Conservation (phyloP, 2,329 filamentous ascomycete genomes). For the Hypoxylon sp. region DNA sequence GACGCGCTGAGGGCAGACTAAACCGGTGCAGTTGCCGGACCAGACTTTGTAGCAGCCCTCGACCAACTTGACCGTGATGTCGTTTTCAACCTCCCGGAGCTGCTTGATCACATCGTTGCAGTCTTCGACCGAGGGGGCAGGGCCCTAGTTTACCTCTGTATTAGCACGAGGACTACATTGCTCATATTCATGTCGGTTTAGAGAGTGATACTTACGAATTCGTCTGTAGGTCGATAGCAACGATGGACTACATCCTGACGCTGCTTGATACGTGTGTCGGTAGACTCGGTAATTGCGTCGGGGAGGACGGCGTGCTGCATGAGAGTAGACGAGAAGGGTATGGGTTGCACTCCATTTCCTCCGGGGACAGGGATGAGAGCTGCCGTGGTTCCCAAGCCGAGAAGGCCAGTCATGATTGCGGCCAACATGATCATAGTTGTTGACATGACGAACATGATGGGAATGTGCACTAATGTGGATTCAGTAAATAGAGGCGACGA, state of each 20-base stretch:
- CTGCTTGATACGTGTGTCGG: constrained; percentile 14
- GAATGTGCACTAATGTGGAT: constrained; percentile 4
- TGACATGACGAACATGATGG: constrained; percentile 33
- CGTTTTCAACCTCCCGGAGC: constrained; percentile 40
- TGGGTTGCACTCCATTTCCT: constrained; percentile 1
- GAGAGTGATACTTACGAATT: constrained; percentile 21
- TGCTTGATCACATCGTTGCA: constrained; percentile 48
- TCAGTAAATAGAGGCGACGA: neutral
- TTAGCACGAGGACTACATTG: neutral
- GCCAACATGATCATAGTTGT: constrained; percentile 9
- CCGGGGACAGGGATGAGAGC: neutral
- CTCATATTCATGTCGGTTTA: neutral
- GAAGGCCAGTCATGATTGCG: constrained; percentile 4
- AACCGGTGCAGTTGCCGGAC: constrained; percentile 51
- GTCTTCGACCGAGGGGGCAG: constrained; percentile 49
- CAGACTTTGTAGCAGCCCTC: constrained; percentile 48
- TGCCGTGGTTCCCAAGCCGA: constrained; percentile 8
- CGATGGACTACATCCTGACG: constrained; percentile 41
- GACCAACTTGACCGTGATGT: constrained; percentile 48
- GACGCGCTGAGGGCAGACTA: constrained; percentile 49
- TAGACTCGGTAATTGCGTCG: constrained; percentile 9
- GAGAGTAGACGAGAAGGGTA: neutral
- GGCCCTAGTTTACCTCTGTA: constrained; percentile 40
- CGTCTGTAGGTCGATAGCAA: constrained; percentile 45
- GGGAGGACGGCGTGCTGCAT: constrained; percentile 15